Conservation (phyloP, 140 eudicot genomes). For the Senecio squalidus region DNA sequence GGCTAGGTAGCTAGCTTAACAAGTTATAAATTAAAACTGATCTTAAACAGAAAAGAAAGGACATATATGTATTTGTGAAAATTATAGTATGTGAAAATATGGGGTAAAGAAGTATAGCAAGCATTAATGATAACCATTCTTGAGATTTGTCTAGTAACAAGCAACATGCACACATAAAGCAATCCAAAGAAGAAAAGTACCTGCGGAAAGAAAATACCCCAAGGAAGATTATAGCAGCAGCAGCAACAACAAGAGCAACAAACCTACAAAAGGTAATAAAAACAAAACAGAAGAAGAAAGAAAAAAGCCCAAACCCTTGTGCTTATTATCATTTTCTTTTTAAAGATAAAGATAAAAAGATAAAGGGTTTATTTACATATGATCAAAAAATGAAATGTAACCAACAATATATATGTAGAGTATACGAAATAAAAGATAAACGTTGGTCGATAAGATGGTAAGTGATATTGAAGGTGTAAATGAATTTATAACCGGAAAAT, state of each 20-base stretch:
- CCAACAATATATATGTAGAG: too few relatives aligned
- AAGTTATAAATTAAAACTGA: slow-evolving; percentile 25
- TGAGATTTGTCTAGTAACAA: slow-evolving; percentile 36
- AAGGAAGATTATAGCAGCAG: slow-evolving; percentile 31
- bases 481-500: slow-evolving; percentile 35
- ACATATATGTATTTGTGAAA: slow-evolving; percentile 36
- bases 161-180: slow-evolving; percentile 35
- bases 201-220: slow-evolving; percentile 20
- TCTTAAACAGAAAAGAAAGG: slow-evolving; percentile 35
- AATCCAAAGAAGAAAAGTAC: slow-evolving; percentile 26
- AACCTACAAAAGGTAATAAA: slow-evolving; percentile 51
- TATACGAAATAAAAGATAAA: too few relatives aligned
- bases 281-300: slow-evolving; percentile 40
- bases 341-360: slow-evolving; percentile 3
- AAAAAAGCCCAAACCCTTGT: slow-evolving; percentile 27
- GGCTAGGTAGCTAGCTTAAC: slow-evolving; percentile 37
- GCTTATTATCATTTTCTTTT: slow-evolving; percentile 7
- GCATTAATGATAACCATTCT: slow-evolving; percentile 32
- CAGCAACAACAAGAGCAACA: slow-evolving; percentile 43
- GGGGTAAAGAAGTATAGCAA: slow-evolving; percentile 34
- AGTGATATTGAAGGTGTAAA: slow-evolving; percentile 30
- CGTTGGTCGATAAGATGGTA: too few relatives aligned
- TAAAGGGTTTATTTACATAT: slow-evolving; percentile 14
- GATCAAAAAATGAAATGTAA: slow-evolving; percentile 13
- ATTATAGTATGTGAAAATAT: slow-evolving; percentile 28